Conservation (phyloP, 306 rosid genomes). For the Prunus persica region DNA sequence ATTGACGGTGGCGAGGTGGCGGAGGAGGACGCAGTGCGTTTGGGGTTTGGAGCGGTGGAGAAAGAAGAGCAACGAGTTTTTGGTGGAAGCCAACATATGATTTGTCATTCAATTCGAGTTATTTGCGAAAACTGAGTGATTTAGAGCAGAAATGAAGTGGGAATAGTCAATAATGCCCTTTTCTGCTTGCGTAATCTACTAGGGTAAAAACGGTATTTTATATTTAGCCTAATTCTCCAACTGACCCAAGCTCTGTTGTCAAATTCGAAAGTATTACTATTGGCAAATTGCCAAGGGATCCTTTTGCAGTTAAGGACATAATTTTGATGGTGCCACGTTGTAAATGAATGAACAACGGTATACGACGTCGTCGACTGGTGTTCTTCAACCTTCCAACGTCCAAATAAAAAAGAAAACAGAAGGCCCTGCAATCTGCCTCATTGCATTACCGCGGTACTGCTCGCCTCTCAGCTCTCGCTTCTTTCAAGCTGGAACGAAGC, state of each 20-base stretch:
- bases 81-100: neutral
- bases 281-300: too few species aligned
- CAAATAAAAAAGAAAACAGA: neutral
- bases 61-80: neutral
- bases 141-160: neutral
- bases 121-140: neutral
- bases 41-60: neutral
- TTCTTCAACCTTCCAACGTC: neutral
- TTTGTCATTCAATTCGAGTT: neutral
- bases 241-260: neutral
- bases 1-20: conserved; percentile 14
- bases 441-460: neutral
- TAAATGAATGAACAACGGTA: too few species aligned
- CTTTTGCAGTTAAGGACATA: too few species aligned
- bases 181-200: neutral
- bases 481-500: neutral
- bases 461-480: neutral
- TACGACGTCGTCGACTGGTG: neutral
- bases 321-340: too few species aligned
- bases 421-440: neutral
- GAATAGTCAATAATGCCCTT: neutral
- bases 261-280: too few species aligned
- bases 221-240: neutral
- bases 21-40: neutral
- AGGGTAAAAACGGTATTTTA: neutral